Conservation (phyloP, 75 land plant genomes). For the Picea glauca region DNA sequence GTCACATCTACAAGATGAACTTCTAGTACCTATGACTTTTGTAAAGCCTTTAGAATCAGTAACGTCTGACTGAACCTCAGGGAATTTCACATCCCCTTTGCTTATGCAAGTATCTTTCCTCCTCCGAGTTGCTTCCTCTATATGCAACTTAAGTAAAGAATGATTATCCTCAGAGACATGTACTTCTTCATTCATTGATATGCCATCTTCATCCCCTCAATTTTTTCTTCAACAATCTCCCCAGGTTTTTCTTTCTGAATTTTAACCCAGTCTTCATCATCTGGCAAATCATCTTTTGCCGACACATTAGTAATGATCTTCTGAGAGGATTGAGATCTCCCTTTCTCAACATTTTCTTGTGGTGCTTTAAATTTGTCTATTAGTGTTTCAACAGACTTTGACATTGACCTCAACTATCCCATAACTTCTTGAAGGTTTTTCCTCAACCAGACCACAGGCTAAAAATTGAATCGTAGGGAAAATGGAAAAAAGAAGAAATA, state of each 20-base stretch:
- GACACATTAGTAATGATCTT: background rate
- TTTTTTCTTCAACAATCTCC: background rate
- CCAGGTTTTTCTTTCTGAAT: background rate
- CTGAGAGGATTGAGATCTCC: background rate
- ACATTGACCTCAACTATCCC: background rate
- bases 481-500: no score
- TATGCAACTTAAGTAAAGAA: constrained; percentile 2
- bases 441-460: constrained; percentile 59
- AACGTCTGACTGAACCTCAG: background rate
- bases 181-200: constrained; percentile 3
- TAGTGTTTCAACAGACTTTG: background rate
- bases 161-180: background rate
- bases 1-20: no score
- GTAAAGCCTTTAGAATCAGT: background rate
- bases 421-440: constrained; percentile 21
- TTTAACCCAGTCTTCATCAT: constrained; percentile 24
- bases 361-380: background rate
- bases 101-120: background rate
- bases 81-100: background rate
- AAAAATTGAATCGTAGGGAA: constrained; percentile 67
- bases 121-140: constrained; percentile 5
- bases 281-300: background rate
- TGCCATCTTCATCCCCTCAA: constrained; percentile 1
- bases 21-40: no score
- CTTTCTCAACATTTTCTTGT: background rate